phyloP scores from a whole-genome alignment of 108 stramenopile species.

The Nitzschia palea region DNA sequence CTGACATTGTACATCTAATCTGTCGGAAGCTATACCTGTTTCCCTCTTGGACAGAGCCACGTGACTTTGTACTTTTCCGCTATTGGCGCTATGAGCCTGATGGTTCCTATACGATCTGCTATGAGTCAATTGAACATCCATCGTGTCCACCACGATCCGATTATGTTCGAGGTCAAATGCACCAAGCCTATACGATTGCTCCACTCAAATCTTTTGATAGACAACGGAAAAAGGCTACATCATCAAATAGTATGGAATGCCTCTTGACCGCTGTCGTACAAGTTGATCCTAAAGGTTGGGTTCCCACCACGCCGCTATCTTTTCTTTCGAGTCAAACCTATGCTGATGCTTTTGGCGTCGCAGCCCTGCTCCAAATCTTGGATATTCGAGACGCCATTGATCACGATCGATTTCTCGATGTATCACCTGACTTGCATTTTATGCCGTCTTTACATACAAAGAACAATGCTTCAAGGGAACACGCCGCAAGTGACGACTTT shows the following conservation, averaged over 20 bases:
- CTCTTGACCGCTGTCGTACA: constrained; percentile 84
- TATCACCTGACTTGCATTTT: constrained; percentile 38
- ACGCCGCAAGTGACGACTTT: constrained; percentile 3
- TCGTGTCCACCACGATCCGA: constrained; percentile 67
- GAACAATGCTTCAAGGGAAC: not conserved
- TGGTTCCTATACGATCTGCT: constrained; percentile 84
- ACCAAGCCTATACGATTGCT: constrained; percentile 82
- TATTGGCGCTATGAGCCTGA: constrained; percentile 92
- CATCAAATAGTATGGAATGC: constrained; percentile 54
- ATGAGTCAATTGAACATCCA: constrained; percentile 73
- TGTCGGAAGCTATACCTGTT: constrained; percentile 82
- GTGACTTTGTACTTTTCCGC: constrained; percentile 85
- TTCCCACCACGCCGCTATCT: constrained; percentile 55
- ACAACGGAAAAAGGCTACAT: constrained; percentile 10
- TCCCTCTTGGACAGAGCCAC: constrained; percentile 88
- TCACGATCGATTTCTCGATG: constrained; percentile 63
- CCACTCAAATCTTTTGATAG: constrained; percentile 40
- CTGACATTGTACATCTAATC: constrained; percentile 86
- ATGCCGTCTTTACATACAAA: not conserved
- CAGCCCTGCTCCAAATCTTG: constrained; percentile 79
- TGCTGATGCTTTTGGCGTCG: constrained; percentile 75
- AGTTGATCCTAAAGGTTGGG: constrained; percentile 91
- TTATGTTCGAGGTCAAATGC: constrained; percentile 87
- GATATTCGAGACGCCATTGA: constrained; percentile 86
- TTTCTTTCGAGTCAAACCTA: constrained; percentile 63